These are phyloP conservation scores for Arthrobotrys musiformis DNA, from an alignment of 2,329 filamentous ascomycete species.

Conservation along the genomic window DNA sequence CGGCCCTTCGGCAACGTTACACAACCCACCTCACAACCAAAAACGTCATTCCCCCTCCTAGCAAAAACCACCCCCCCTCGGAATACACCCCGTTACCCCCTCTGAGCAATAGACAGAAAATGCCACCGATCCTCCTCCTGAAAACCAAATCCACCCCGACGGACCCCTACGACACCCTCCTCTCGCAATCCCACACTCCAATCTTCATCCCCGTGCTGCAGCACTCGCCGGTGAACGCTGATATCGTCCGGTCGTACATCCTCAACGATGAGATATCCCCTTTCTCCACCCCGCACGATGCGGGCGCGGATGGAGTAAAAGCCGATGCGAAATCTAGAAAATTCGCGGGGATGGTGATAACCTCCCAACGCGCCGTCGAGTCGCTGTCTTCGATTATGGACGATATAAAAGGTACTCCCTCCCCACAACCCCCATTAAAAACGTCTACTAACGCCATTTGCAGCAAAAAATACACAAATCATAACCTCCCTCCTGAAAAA, in stretches of 20 bases:
- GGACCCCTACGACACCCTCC: conserved; percentile 78
- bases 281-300: conserved; percentile 57
- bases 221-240: conserved; percentile 73
- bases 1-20: neutral
- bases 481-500: conserved; percentile 66
- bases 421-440: neutral
- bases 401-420: conserved; percentile 66
- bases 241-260: conserved; percentile 58
- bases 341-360: conserved; percentile 85
- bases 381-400: conserved; percentile 75
- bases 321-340: conserved; percentile 47
- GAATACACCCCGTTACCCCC: neutral
- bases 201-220: conserved; percentile 80
- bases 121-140: conserved; percentile 74
- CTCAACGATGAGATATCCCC: conserved; percentile 64
- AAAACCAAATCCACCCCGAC: conserved; percentile 79
- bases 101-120: neutral
- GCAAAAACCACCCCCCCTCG: neutral
- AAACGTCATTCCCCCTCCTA: neutral
- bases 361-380: conserved; percentile 84
- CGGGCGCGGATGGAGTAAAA: neutral
- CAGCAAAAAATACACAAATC: no score
- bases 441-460: no score
- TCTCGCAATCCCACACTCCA: conserved; percentile 70
- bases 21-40: neutral